These are phyloP conservation scores for Thecaphora frezii DNA, from an alignment of 1,284 basidiomycete genomes.

Conservation along the genomic window DNA sequence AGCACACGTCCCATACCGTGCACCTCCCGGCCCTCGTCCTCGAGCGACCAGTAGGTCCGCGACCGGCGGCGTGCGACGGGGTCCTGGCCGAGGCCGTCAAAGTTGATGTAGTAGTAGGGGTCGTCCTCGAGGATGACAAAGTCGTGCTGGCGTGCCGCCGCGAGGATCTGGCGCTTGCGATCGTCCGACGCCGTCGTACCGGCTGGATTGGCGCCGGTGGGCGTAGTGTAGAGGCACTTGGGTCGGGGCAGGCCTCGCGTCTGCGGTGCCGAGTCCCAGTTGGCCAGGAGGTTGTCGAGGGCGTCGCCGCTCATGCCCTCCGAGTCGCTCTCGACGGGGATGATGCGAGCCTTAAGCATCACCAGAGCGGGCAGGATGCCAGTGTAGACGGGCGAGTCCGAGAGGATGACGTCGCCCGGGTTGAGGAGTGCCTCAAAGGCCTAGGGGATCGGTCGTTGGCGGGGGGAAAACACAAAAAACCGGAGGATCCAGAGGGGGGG, in stretches of 20 bases:
- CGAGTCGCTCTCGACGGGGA: constrained; percentile 74
- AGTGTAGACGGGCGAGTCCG: constrained; percentile 80
- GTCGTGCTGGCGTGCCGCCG: constrained; percentile 62
- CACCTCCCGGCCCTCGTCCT: constrained; percentile 40
- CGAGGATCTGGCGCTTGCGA: constrained; percentile 76
- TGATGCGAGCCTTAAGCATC: constrained; percentile 28
- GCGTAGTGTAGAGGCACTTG: constrained; percentile 78
- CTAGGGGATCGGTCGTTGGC: too few relatives aligned
- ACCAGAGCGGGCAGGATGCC: constrained; percentile 48
- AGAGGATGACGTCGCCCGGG: constrained; percentile 76
- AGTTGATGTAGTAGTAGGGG: constrained; percentile 54
- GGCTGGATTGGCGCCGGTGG: constrained; percentile 58
- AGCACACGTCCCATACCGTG: constrained; percentile 53
- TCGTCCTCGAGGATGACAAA: constrained; percentile 48
- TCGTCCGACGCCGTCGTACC: constrained; percentile 61
- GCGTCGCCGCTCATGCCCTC: constrained; percentile 71
- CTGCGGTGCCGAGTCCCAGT: constrained; percentile 67
- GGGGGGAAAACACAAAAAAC: too few relatives aligned
- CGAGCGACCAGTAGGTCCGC: constrained; percentile 51
- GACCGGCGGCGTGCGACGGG: constrained; percentile 33
- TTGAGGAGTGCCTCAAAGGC: constrained; percentile 69
- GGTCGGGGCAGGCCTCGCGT: constrained; percentile 69
- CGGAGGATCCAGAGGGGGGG: too few relatives aligned
- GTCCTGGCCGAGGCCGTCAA: constrained; percentile 48
- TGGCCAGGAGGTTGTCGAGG: constrained; percentile 70